A percentile compares a stretch with the other conserved stretches of the same genome.
phyloP scores from a whole-genome alignment of 139 green algal genomes.

The Chlamydomonas applanata region DNA sequence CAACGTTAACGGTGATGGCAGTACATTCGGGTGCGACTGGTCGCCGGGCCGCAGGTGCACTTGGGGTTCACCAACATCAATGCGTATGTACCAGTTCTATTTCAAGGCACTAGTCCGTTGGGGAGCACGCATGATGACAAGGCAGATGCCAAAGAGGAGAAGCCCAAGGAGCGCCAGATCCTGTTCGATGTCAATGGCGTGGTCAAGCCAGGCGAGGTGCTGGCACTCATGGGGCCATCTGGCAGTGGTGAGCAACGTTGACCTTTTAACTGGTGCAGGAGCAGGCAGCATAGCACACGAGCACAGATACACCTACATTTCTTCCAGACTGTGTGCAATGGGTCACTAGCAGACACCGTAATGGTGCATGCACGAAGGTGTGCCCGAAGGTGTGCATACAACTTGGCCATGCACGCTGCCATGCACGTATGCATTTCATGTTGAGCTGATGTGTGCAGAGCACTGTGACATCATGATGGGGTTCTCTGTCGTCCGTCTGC shows the following conservation, averaged over 20 bases:
- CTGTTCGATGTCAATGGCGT: conserved; percentile 33
- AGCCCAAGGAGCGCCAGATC: conserved; percentile 28
- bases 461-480: background rate
- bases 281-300: background rate
- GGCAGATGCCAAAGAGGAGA: no score
- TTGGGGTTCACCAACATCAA: no score
- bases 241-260: background rate
- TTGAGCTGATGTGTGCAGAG: background rate
- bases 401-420: background rate
- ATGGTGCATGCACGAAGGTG: background rate
- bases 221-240: background rate
- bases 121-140: no score
- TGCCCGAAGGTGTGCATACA: background rate
- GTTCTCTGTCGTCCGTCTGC: background rate
- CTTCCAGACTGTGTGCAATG: background rate
- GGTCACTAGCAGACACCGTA: background rate
- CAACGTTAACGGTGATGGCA: no score
- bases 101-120: no score
- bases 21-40: no score
- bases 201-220: conserved; percentile 35
- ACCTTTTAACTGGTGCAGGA: background rate
- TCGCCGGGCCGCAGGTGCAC: no score
- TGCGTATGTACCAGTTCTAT: no score
- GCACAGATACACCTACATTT: background rate
- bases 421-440: background rate